Base-by-base conservation (phyloP, 2,329 filamentous ascomycete species). In the Thyridium curvatum region DNA sequence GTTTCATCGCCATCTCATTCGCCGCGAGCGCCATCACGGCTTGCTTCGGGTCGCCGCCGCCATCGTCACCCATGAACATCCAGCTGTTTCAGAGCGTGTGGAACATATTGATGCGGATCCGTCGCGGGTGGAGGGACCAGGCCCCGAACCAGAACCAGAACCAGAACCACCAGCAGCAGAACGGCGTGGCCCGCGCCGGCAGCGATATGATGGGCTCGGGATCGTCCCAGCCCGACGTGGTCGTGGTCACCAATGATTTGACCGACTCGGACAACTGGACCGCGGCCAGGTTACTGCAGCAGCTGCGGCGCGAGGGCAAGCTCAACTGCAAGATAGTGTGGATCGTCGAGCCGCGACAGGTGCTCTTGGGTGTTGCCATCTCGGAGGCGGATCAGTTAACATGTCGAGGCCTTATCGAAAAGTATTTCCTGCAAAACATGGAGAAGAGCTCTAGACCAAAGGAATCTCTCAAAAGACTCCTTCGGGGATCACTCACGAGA, bases 241-340 rank as follows among this genome's bases (percentile, higher is more conserved):
- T 34, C 32, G 18, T 34, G 8, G 18, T 21, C 17, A 21, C 18
- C 10, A 21, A 34, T 34, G 32, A 34, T 17, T 21, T 34, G 12
- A 34, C 32, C 32, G 32, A 34, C 17, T 34, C 32, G 4, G 32
- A 34, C 32, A 34, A 34, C 32, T 34, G 32, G 32, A 14, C 32
- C 8, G 32, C 32, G 8, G 32, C 32, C 3, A 17, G 32, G 17
- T 21, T 18, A 10, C 32, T 34, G 32, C 32, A 21, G 32, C 7
- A 26, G 10, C 21, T 21, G 32, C 32, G 16, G 10, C 13, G 4
- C 12, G 21, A 13, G 15, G 17, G 12, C 15, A 15, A 12, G 6
- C 12, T 16, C 16, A 34, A 18, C 13, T 13, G 32, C 32, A 12
- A 12, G 17, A 21, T 34, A 12, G n/a, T 34, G 3, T 34, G 32